phyloP scores from a whole-genome alignment of 2,329 filamentous ascomycete species.

The Aspergillus sp. region DNA sequence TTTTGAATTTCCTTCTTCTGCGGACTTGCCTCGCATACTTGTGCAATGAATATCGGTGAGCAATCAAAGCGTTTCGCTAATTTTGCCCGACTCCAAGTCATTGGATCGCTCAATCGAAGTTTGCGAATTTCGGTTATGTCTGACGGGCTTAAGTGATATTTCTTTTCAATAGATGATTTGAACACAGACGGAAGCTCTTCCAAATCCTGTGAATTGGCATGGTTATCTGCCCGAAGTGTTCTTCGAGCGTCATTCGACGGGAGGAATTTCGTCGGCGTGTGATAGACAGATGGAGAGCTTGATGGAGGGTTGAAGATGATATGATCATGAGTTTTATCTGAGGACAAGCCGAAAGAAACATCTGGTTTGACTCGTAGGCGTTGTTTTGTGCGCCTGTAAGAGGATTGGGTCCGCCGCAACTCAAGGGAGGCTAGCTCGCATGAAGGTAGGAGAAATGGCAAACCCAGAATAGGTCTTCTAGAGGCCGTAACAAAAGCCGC shows the following conservation, averaged over 20 bases:
- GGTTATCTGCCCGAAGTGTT: slow-evolving; percentile 42
- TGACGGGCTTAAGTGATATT: slow-evolving; percentile 58
- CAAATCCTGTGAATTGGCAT: slow-evolving; percentile 21
- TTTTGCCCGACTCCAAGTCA: slow-evolving; percentile 58
- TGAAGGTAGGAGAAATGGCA: slow-evolving; percentile 42
- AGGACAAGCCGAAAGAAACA: slow-evolving; percentile 46
- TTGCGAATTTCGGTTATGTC: slow-evolving; percentile 61
- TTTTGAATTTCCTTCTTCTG: slow-evolving; percentile 50
- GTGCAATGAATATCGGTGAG: slow-evolving; percentile 61
- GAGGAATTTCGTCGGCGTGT: slow-evolving; percentile 65
- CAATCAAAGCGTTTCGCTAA: slow-evolving; percentile 65
- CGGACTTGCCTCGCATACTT: slow-evolving; percentile 56
- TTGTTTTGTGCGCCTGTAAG: slow-evolving; percentile 52
- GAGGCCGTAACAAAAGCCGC: slow-evolving; percentile 29
- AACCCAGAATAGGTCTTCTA: slow-evolving; percentile 34
- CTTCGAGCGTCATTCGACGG: slow-evolving; percentile 58
- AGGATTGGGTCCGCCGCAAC: slow-evolving; percentile 48
- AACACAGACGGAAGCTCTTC: slow-evolving; percentile 50
- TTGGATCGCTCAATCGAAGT: slow-evolving; percentile 56
- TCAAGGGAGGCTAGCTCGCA: slow-evolving; percentile 32
- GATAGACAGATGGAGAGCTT: slow-evolving; percentile 61
- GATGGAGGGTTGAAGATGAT: slow-evolving; percentile 68
- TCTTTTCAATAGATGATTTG: slow-evolving; percentile 54
- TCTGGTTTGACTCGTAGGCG: slow-evolving; percentile 54
- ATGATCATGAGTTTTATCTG: slow-evolving; percentile 46